Evolutionary conservation across 805 yeast species (phyloP), one percentile per base, ranked within the genome.

Genomic region (Maudiozyma turicensis): DNA sequence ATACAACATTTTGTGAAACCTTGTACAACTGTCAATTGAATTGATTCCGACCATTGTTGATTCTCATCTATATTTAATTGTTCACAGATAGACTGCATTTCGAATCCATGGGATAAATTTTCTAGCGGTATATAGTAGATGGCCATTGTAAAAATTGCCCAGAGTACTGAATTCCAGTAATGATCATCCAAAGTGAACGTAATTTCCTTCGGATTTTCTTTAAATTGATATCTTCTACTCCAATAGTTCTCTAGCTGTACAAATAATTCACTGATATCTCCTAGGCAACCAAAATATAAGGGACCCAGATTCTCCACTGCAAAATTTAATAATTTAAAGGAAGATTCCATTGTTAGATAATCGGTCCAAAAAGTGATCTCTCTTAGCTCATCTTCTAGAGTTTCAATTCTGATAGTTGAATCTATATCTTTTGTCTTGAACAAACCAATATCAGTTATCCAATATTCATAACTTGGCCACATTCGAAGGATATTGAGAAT

Each of bases 251-350:
- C 62, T 30, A 63, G 50, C 32, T 58, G 49, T 10, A 54, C 28
- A 31, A 60, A 63, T 29, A 64, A 48, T 11, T 64, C 67, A 13
- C 58, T 55, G 2, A 65, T 57, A 46, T 65, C 69, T 34, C 60
- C 57, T 13, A 66, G 40, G n/a, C 55, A 51, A 8, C 67, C 67
- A 52, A 65, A 62, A 52, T 50, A 65, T 28, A 66, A 50, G 2
- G 58, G 51, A 4, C 70, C 69, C 10, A 65, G 42, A n/a, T 57
- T 58, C 48, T 63, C 66, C 47, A 62, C 52, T 1, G 68, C 51
- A 48, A 56, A 61, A 40, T 63, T 61, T 8, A 65, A 47, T 13
- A 66, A 30, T 14, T 57, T 48, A 48, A 54, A 63, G 3, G 61
- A 54, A 13, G 50, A 52, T 1, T 59, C 63, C 26, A 49, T 43